Percentiles rank a stretch among this genome's conserved stretches.
Evolutionary conservation across 2,329 filamentous ascomycete species (phyloP).

Genomic region (Sclerotinia borealis): DNA sequence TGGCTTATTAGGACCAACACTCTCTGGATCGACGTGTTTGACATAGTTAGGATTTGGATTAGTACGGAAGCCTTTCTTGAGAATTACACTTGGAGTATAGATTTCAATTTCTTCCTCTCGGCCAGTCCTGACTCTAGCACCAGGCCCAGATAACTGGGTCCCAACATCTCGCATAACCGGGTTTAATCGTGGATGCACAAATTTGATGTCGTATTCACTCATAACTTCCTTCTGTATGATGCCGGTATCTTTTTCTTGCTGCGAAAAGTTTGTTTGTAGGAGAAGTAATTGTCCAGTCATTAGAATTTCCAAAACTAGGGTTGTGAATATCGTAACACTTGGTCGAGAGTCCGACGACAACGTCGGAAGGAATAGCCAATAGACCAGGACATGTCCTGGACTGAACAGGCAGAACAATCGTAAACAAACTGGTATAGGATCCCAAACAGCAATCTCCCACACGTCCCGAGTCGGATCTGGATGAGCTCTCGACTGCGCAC

Average conservation of each 20-base stretch:
- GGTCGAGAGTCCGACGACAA: constrained; percentile 69
- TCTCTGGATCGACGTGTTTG: constrained; percentile 65
- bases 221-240: constrained; percentile 88
- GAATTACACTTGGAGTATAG: constrained; percentile 53
- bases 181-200: constrained; percentile 83
- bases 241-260: constrained; percentile 77
- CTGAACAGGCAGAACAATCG: constrained; percentile 86
- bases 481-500: constrained; percentile 77
- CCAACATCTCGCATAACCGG: constrained; percentile 71
- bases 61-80: constrained; percentile 72
- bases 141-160: constrained; percentile 59
- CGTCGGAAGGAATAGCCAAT: constrained; percentile 81
- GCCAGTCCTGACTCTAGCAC: constrained; percentile 25
- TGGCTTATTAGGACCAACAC: constrained; percentile 25
- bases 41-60: constrained; percentile 79
- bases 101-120: constrained; percentile 45
- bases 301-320: constrained; percentile 67
- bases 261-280: constrained; percentile 67
- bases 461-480: constrained; percentile 79
- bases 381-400: constrained; percentile 85
- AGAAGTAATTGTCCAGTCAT: constrained; percentile 72
- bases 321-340: constrained; percentile 79
- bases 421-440: constrained; percentile 78
- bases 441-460: constrained; percentile 93
- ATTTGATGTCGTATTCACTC: constrained; percentile 94